Evolutionary conservation across 2,329 filamentous ascomycete genomes (phyloP), one percentile per base, ranked within the genome.

Genomic region (Penicillium janthinellum): DNA sequence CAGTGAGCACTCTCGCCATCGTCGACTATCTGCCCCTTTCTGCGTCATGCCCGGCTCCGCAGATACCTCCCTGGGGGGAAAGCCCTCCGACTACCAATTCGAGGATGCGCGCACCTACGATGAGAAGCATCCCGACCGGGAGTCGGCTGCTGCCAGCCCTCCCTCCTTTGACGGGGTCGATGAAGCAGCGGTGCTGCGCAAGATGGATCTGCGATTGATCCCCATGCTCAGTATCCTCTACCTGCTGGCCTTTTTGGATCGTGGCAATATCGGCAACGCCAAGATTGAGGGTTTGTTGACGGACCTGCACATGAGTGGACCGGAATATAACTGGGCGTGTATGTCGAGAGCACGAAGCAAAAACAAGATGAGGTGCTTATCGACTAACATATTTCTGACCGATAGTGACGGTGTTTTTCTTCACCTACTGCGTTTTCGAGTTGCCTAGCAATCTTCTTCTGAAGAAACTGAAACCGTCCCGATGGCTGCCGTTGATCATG

Each of bases 191-290:
- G 57, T 70, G 1, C 62, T 70, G n/a, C 67, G 68, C 22, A 71
- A 71, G 56, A 70, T 71, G 68, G 70, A 71, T 50, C 31, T 69
- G 14, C 65, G 66, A 4, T 54, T 71, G 35, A 69, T 71, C 54
- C 70, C 70, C 3, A 70, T 70, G 67, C 63, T 71, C 12, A 66
- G 65, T 5, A 34, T 68, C 4, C 45, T 71, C 11, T 75, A 75
- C 55, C 60, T 75, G 0, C 59, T 75, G 1, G 67, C 67, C 4
- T 75, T 73, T 54, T 49, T 75, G 34, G 73, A 75, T 48, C 68
- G 73, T 12, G 70, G 73, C 3, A 75, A 75, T 58, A 73, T 75
- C 11, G 73, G 73, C 1, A 75, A 75, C 57, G 73, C 73, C 6
- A 71, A 73, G 22, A 69, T 75, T 14, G 72, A 72, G 54, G 72